Conservation (phyloP, 495 filamentous ascomycete species). For the Penicillium chermesinum region DNA sequence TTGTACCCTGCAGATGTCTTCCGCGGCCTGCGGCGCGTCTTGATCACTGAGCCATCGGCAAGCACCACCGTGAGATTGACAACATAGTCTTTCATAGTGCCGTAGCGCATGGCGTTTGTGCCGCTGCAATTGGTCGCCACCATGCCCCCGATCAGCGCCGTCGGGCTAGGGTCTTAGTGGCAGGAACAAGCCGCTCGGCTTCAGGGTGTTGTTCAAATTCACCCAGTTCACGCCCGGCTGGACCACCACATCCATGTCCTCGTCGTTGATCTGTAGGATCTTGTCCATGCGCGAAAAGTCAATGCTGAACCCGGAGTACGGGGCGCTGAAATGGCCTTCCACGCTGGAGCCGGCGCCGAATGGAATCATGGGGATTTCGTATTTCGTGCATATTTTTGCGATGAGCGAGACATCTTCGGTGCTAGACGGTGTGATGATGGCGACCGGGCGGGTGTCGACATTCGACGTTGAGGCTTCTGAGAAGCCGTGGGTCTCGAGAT, state of each 20-base stretch:
- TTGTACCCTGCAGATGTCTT: conserved; percentile 89
- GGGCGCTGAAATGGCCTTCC: conserved; percentile 84
- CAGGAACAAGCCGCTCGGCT: conserved; percentile 76
- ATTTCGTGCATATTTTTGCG: conserved; percentile 74
- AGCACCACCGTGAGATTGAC: conserved; percentile 85
- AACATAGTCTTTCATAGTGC: conserved; percentile 97
- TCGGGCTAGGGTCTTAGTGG: conserved; percentile 74
- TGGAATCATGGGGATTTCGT: conserved; percentile 76
- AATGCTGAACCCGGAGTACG: conserved; percentile 79
- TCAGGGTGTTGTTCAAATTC: conserved; percentile 69
- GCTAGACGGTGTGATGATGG: conserved; percentile 70
- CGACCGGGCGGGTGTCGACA: conserved; percentile 69
- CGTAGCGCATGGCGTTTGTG: conserved; percentile 90
- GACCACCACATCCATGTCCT: conserved; percentile 89
- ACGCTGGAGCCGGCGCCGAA: conserved; percentile 85
- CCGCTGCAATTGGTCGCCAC: conserved; percentile 90
- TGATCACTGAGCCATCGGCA: conserved; percentile 87
- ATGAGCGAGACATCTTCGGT: conserved; percentile 79
- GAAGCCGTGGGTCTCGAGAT: conserved; percentile 75
- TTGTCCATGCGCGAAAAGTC: conserved; percentile 86
- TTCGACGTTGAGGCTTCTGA: conserved; percentile 88
- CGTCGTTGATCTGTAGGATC: conserved; percentile 70
- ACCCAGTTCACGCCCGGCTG: conserved; percentile 92
- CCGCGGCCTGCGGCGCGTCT: conserved; percentile 56
- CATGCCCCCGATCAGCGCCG: conserved; percentile 89